phyloP scores from a whole-genome alignment of 106 monocot species.

The Dendrobium nobile region DNA sequence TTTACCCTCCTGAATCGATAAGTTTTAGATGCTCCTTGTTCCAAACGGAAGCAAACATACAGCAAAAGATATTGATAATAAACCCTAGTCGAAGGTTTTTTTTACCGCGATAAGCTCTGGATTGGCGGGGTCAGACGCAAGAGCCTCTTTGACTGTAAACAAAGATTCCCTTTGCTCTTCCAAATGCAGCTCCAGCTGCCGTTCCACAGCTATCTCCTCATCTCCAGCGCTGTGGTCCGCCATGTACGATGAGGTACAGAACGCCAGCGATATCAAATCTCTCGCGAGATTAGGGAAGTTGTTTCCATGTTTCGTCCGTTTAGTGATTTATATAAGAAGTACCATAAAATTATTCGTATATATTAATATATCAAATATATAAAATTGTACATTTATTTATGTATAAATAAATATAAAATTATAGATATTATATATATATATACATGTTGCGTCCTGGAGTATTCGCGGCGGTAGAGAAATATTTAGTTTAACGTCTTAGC shows the following conservation, averaged over 20 bases:
- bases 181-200: constrained; percentile 60
- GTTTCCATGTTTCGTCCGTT: too few relatives aligned
- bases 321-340: too few relatives aligned
- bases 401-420: too few relatives aligned
- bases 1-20: not conserved
- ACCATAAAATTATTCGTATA: too few relatives aligned
- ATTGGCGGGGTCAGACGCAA: constrained; percentile 54
- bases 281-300: too few relatives aligned
- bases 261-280: not conserved
- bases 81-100: not conserved
- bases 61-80: not conserved
- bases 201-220: constrained; percentile 48
- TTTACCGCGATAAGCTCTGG: constrained; percentile 54
- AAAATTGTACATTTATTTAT: too few relatives aligned
- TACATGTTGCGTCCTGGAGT: too few relatives aligned
- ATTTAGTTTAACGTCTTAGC: too few relatives aligned
- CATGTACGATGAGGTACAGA: constrained; percentile 11
- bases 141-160: constrained; percentile 56
- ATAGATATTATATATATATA: too few relatives aligned
- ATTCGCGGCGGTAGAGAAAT: too few relatives aligned
- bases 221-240: constrained; percentile 29
- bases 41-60: not conserved
- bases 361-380: too few relatives aligned
- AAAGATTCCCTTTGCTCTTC: constrained; percentile 70
- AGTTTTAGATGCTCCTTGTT: not conserved